Percentiles rank a stretch among this genome's conserved stretches.
Evolutionary conservation across 768 basidiomycete species (phyloP).

Genomic region (Xanthoconium purpureum): DNA sequence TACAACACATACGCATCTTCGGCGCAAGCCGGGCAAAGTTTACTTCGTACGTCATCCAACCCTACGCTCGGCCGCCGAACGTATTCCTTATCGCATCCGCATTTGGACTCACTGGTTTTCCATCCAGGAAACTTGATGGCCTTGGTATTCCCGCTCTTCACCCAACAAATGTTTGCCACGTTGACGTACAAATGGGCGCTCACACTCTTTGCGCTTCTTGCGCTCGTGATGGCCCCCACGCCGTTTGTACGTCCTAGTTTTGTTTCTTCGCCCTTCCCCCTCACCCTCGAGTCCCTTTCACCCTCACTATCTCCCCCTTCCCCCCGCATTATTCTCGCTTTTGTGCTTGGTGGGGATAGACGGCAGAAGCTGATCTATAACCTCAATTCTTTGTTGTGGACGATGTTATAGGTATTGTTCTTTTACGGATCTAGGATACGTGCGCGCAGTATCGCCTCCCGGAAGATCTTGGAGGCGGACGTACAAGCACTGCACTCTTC

Average conservation of each 20-base stretch:
- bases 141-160: slow-evolving; percentile 49
- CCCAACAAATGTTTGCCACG: slow-evolving; percentile 41
- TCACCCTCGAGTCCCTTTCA: background rate
- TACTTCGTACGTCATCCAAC: slow-evolving; percentile 37
- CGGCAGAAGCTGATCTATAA: background rate
- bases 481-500: background rate
- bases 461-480: slow-evolving; percentile 18
- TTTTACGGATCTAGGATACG: slow-evolving; percentile 34
- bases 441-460: slow-evolving; percentile 25
- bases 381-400: background rate
- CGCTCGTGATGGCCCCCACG: slow-evolving; percentile 42
- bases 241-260: slow-evolving; percentile 36
- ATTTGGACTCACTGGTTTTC: background rate
- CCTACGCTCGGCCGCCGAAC: background rate
- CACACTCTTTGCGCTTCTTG: slow-evolving; percentile 41
- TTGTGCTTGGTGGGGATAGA: background rate
- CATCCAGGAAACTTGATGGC: slow-evolving; percentile 38
- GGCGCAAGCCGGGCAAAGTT: slow-evolving; percentile 51
- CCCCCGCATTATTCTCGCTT: too few relatives aligned
- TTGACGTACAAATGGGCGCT: slow-evolving; percentile 52
- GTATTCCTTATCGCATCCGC: background rate
- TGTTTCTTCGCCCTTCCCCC: too few relatives aligned
- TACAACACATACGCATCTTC: slow-evolving; percentile 50
- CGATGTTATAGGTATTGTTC: slow-evolving; percentile 23
- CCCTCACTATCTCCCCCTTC: background rate